Conservation (phyloP, 352 stramenopile species). For the Pythium volutum region DNA sequence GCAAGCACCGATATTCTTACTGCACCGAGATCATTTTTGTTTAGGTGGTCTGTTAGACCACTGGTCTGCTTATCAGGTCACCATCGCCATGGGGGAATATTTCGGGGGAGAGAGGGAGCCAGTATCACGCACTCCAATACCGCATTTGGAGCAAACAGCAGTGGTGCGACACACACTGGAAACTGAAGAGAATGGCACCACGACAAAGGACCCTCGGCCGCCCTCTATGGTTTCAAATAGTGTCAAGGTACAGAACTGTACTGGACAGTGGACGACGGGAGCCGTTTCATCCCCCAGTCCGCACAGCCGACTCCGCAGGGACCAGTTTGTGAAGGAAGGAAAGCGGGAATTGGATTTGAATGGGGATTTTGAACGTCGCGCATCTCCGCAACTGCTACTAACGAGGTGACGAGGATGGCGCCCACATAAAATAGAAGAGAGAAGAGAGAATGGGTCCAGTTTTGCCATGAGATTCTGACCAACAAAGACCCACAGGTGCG, state of each 20-base stretch:
- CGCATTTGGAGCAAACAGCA: too few relatives aligned
- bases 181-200: too few relatives aligned
- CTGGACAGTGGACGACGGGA: too few relatives aligned
- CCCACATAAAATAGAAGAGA: neutral
- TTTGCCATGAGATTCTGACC: neutral
- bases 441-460: neutral
- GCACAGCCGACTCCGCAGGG: too few relatives aligned
- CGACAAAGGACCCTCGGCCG: too few relatives aligned
- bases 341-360: neutral
- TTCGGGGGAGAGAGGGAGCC: too few relatives aligned
- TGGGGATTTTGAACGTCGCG: neutral
- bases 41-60: neutral
- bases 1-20: constrained; percentile 11
- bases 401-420: constrained; percentile 5
- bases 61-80: neutral
- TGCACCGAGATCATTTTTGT: neutral
- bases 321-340: neutral
- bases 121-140: too few relatives aligned
- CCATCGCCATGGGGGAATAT: too few relatives aligned
- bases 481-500: constrained; percentile 6
- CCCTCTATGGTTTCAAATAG: too few relatives aligned
- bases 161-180: too few relatives aligned
- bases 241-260: too few relatives aligned
- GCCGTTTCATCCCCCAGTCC: too few relatives aligned
- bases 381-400: neutral